Conservation (phyloP, 257 asterid species). For the Catharanthus roseus region DNA sequence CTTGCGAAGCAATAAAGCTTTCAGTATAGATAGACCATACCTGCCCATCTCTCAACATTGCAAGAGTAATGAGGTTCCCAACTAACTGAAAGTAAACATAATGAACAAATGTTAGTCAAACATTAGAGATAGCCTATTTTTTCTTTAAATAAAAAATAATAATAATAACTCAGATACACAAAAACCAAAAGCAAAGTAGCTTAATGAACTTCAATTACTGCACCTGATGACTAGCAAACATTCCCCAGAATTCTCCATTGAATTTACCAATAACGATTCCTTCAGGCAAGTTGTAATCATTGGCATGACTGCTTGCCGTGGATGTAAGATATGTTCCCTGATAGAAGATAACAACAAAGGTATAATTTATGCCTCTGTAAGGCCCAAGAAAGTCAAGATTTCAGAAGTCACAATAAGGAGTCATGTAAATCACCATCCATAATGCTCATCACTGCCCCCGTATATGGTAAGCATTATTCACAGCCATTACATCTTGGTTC, state of each 20-base stretch:
- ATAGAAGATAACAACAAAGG: constrained; percentile 8
- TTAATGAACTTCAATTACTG: constrained; percentile 5
- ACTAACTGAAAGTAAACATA: constrained; percentile 57
- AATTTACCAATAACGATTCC: constrained; percentile 74
- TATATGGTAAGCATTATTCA: background rate
- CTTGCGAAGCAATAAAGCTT: background rate
- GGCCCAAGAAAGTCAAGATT: background rate
- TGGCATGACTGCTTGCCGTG: constrained; percentile 68
- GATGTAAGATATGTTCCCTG: constrained; percentile 95
- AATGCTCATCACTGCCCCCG: background rate
- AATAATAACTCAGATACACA: constrained; percentile 5
- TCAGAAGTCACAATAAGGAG: background rate
- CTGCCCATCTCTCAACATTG: constrained; percentile 62
- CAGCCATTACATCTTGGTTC: background rate
- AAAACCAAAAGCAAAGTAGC: constrained; percentile 1
- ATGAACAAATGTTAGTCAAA: background rate
- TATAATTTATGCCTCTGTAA: background rate
- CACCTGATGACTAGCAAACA: constrained; percentile 95
- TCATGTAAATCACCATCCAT: background rate
- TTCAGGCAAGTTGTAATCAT: constrained; percentile 49
- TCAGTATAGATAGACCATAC: constrained; percentile 30
- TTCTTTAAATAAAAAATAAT: no score
- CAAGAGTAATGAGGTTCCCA: constrained; percentile 84
- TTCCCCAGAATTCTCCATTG: constrained; percentile 84
- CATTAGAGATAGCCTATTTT: background rate